Evolutionary conservation across 208 protist genomes (phyloP), one percentile per base, ranked within the genome.

Genomic region (Leishmania major): DNA sequence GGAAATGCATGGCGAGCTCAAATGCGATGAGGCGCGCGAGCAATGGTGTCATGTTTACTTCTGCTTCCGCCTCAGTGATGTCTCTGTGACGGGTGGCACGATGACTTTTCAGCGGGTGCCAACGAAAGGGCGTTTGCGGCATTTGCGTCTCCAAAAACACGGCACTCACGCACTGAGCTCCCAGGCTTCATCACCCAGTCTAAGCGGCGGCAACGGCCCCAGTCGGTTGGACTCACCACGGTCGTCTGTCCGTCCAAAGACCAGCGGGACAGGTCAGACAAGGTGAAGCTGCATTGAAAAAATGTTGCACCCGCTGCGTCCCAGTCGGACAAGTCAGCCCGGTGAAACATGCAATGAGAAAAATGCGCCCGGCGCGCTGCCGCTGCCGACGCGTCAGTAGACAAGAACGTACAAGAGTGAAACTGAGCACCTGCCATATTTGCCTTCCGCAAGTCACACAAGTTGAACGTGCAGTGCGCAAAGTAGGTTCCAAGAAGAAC

Each of bases 351-450:
- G 79, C 94, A 97, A 72, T 97, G 86, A 4, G 92, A 91, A 75
- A 97, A 97, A 40, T 88, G 86, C 1, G 90, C 88, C 5, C 84
- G 75, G 3, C 79, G 71, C 17, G 89, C 94, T 53, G 69, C 37
- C 11, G 91, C 87, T 0, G 57, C 73, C 8, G 35, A 57, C 31
- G 90, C 90, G 37, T 92, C 87, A 15, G 88, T 74, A 28, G 86
- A 88, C 25, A 94, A 57, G 75, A 97, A 97, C 6, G 91, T 92
- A 79, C 94, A 97, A 5, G 89, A 91, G 81, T 95, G 91, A 70
- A 95, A 94, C 82, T 94, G 87, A 17, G 84, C 87, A 35, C 89
- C 92, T n/a, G 77, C 40, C 43, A 94, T 35, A 70, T 86, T 79
- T 19, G 87, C 88, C 10, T 37, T 13, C 19, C 55, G 76, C 83